phyloP scores from a whole-genome alignment of 352 stramenopile genomes.

The Globisporangium uncinulatum region DNA sequence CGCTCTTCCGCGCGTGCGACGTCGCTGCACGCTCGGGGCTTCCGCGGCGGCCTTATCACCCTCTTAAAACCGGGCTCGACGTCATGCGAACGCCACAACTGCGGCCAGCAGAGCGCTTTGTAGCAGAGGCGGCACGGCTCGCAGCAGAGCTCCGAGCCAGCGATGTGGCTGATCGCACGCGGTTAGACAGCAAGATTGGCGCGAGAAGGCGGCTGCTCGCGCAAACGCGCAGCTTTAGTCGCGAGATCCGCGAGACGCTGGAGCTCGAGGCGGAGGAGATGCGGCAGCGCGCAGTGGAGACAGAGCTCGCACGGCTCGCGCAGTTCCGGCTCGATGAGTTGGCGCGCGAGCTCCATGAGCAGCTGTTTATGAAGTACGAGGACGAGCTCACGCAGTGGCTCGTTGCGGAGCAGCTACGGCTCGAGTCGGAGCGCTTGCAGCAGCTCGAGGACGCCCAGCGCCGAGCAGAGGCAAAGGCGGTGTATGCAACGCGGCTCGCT shows the following conservation, averaged over 20 bases:
- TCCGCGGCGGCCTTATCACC: constrained; percentile 31
- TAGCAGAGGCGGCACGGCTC: constrained; percentile 16
- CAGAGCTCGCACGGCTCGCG: constrained; percentile 31
- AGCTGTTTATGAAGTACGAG: constrained; percentile 62
- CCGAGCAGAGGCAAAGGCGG: constrained; percentile 40
- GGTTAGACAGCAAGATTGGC: constrained; percentile 15
- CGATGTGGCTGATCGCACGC: constrained; percentile 3
- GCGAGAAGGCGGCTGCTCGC: constrained; percentile 19
- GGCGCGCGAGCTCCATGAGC: constrained; percentile 45
- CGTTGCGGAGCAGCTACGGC: constrained; percentile 31
- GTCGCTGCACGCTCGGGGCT: constrained; percentile 31
- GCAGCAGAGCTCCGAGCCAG: constrained; percentile 9
- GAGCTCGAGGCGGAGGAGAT: constrained; percentile 59
- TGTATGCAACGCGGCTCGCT: constrained; percentile 45
- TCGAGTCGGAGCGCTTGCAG: constrained; percentile 35
- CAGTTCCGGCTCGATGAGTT: constrained; percentile 30
- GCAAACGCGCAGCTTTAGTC: constrained; percentile 44
- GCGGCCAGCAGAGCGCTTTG: constrained; percentile 33
- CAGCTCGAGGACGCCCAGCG: constrained; percentile 32
- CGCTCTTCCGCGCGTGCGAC: constrained; percentile 43
- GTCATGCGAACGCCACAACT: too few relatives aligned
- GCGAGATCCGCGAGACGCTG: constrained; percentile 52
- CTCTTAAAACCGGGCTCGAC: too few relatives aligned
- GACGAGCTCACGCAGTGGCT: constrained; percentile 63
- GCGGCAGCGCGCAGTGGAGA: constrained; percentile 44